Percentiles rank a stretch among this genome's conserved stretches.
These are phyloP conservation scores for Paramecium octaurelia DNA, from an alignment of 73 alveolate species.

Conservation along the genomic window DNA sequence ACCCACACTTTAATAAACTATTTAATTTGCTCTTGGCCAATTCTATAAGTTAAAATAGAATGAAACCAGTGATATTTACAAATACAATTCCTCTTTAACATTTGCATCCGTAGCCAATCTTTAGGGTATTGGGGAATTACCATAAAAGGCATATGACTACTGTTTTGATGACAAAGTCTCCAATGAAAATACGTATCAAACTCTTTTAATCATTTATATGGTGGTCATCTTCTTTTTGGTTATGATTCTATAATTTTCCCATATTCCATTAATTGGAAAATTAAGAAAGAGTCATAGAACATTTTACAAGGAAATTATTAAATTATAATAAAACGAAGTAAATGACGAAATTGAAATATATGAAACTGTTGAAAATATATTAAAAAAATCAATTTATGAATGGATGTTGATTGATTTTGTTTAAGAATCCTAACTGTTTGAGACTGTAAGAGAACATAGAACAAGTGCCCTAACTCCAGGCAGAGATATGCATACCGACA, in stretches of 20 bases:
- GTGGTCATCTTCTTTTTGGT: neutral
- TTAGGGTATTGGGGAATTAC: neutral
- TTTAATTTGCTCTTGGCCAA: neutral
- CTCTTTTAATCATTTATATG: neutral
- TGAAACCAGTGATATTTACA: neutral
- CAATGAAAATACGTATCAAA: neutral
- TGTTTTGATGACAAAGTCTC: neutral
- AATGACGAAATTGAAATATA: neutral
- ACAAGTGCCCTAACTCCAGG: neutral
- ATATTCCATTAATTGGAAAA: slow-evolving; percentile 23
- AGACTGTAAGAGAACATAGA: neutral
- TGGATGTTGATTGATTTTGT: slow-evolving; percentile 22
- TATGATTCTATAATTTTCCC: neutral
- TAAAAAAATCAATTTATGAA: neutral
- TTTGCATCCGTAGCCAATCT: neutral
- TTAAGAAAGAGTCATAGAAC: neutral
- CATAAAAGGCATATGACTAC: neutral
- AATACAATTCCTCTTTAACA: neutral
- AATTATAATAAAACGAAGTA: neutral
- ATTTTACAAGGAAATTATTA: neutral
- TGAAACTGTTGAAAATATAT: neutral
- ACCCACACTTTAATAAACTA: neutral
- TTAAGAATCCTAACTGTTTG: slow-evolving; percentile 11
- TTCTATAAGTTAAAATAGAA: neutral
- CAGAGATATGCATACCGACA: neutral